Evolutionary conservation across 768 basidiomycete genomes (phyloP).

Genomic region (Lactifluus subvellereus): DNA sequence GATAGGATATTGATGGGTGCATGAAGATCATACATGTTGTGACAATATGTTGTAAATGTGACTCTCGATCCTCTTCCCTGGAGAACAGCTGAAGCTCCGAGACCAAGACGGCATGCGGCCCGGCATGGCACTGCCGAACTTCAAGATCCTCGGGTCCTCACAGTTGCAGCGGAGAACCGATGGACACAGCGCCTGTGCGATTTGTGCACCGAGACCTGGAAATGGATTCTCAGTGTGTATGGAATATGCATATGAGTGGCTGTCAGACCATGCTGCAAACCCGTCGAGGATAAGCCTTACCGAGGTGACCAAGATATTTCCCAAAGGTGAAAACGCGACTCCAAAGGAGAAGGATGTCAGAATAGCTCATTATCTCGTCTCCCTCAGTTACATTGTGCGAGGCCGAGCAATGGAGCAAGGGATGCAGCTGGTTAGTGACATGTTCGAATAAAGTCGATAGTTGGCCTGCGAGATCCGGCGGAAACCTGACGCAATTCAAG

Average conservation of each 20-base stretch:
- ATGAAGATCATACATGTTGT: slow-evolving; percentile 43
- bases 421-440: slow-evolving; percentile 13
- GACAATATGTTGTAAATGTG: slow-evolving; percentile 42
- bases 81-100: slow-evolving; percentile 44
- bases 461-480: neutral
- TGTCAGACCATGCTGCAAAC: neutral
- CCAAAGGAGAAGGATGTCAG: slow-evolving; percentile 15
- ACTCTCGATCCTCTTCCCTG: slow-evolving; percentile 31
- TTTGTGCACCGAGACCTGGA: slow-evolving; percentile 15
- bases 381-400: neutral
- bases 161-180: neutral
- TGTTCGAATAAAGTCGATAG: slow-evolving; percentile 13
- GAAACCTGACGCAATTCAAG: slow-evolving; percentile 2
- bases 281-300: neutral
- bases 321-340: slow-evolving; percentile 14
- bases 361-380: slow-evolving; percentile 1
- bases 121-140: slow-evolving; percentile 33
- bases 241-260: neutral
- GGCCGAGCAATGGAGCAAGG: slow-evolving; percentile 1
- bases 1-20: slow-evolving; percentile 1
- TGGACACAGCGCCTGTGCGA: slow-evolving; percentile 4
- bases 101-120: slow-evolving; percentile 49
- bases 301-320: slow-evolving; percentile 1
- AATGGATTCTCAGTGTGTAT: neutral
- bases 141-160: neutral